These are phyloP conservation scores for Lasiosphaeriaceae sp. DNA, from an alignment of 495 filamentous ascomycete species.

Conservation along the genomic window DNA sequence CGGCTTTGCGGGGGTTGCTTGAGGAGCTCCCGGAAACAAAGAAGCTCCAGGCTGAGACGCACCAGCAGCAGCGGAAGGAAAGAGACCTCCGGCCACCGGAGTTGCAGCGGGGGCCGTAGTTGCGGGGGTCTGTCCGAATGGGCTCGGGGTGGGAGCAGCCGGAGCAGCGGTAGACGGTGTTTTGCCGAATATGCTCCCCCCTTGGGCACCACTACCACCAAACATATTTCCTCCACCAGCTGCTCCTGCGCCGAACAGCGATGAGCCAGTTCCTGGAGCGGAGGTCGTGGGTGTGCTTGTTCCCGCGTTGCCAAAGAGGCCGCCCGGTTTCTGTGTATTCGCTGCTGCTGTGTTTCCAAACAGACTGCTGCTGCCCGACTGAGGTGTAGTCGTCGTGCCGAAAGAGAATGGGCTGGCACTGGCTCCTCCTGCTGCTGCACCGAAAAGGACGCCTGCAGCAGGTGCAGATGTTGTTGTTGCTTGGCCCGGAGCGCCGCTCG, in stretches of 20 bases:
- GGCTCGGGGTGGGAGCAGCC: background rate
- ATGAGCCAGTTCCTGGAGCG: background rate
- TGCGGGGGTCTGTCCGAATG: background rate
- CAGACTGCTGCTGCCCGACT: conserved; percentile 32
- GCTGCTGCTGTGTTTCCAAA: conserved; percentile 45
- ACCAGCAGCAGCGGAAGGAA: background rate
- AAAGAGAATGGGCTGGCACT: conserved; percentile 30
- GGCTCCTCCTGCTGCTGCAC: conserved; percentile 16
- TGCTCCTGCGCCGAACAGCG: conserved; percentile 17
- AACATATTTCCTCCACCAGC: conserved; percentile 15
- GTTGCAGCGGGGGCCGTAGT: conserved; percentile 6
- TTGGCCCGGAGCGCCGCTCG: conserved; percentile 33
- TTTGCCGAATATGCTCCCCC: background rate
- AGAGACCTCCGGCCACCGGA: conserved; percentile 5
- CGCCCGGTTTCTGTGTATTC: conserved; percentile 22
- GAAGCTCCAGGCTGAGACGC: background rate
- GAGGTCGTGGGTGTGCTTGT: conserved; percentile 22
- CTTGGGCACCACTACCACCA: conserved; percentile 6
- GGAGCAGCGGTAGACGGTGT: background rate
- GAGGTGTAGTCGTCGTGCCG: conserved; percentile 24
- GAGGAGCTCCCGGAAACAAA: conserved; percentile 11
- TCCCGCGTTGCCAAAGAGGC: conserved; percentile 28
- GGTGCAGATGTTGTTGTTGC: conserved; percentile 37
- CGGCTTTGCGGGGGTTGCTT: conserved; percentile 29
- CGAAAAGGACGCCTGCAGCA: conserved; percentile 37